phyloP scores from a whole-genome alignment of 805 yeast species.

The Henningerozyma blattae region DNA sequence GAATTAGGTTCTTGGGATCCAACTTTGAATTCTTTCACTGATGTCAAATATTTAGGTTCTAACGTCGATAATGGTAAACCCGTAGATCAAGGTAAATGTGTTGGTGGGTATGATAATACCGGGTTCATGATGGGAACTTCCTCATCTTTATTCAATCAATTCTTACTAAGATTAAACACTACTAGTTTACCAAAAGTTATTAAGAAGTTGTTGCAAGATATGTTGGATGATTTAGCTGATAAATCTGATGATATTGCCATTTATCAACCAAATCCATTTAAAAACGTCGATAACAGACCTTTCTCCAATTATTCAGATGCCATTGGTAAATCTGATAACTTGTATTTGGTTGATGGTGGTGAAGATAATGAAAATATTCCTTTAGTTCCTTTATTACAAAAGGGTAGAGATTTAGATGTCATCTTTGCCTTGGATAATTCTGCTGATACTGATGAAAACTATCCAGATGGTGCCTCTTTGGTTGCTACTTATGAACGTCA shows the following conservation, averaged over 20 bases:
- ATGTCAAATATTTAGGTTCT: constrained; percentile 62
- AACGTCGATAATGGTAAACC: constrained; percentile 49
- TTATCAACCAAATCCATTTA: constrained; percentile 65
- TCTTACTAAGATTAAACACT: constrained; percentile 25
- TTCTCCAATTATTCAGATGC: constrained; percentile 25
- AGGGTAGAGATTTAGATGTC: constrained; percentile 47
- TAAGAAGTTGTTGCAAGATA: not conserved
- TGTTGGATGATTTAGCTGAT: constrained; percentile 11
- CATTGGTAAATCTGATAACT: constrained; percentile 17
- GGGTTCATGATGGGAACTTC: constrained; percentile 80
- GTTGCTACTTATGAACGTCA: constrained; percentile 47
- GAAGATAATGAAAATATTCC: constrained; percentile 59
- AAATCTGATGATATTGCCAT: constrained; percentile 56
- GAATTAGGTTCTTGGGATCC: constrained; percentile 89
- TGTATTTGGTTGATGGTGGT: constrained; percentile 63
- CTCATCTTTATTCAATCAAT: constrained; percentile 48
- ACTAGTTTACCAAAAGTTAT: constrained; percentile 40
- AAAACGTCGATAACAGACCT: constrained; percentile 13
- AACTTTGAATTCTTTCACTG: constrained; percentile 50
- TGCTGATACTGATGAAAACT: constrained; percentile 44
- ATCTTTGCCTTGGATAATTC: constrained; percentile 57
- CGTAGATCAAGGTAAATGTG: constrained; percentile 34
- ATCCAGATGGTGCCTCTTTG: constrained; percentile 63
- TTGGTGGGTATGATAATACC: constrained; percentile 66
- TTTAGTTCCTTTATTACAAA: constrained; percentile 45